Percentiles rank a stretch among this genome's conserved stretches.
These are phyloP conservation scores for Cardiosporidium cionae DNA, from an alignment of 169 alveolate genomes.

Conservation along the genomic window DNA sequence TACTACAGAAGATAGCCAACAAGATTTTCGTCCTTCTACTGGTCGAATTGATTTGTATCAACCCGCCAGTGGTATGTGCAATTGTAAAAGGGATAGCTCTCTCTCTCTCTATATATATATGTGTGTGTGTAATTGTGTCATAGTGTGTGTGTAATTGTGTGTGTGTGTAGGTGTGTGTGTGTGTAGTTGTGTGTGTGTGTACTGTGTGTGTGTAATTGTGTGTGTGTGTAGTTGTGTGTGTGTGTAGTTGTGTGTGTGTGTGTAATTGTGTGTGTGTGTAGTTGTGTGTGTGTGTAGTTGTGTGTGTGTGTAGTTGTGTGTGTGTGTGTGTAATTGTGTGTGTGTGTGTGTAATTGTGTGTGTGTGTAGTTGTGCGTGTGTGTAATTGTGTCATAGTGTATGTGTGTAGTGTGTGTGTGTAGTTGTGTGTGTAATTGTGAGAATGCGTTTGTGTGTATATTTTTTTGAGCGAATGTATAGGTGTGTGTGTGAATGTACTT, in stretches of 20 bases:
- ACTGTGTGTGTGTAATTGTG: background rate
- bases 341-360: background rate
- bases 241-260: background rate
- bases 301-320: background rate
- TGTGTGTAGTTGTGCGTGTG: background rate
- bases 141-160: background rate
- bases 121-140: background rate
- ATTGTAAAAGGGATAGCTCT: background rate
- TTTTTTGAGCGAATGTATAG: background rate
- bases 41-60: constrained; percentile 6
- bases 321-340: background rate
- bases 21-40: constrained; percentile 4
- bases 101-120: background rate
- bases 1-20: constrained; percentile 13
- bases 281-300: background rate
- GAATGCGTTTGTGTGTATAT: background rate
- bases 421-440: background rate
- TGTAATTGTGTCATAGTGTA: background rate
- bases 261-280: background rate
- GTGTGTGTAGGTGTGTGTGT: background rate
- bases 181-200: background rate
- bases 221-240: background rate
- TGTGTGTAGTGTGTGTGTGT: background rate
- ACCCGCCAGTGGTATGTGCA: background rate
- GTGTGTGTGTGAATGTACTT: background rate